Evolutionary conservation across 2,329 filamentous ascomycete species (phyloP), one percentile per base, ranked within the genome.

Genomic region (Cladophialophora exuberans): DNA sequence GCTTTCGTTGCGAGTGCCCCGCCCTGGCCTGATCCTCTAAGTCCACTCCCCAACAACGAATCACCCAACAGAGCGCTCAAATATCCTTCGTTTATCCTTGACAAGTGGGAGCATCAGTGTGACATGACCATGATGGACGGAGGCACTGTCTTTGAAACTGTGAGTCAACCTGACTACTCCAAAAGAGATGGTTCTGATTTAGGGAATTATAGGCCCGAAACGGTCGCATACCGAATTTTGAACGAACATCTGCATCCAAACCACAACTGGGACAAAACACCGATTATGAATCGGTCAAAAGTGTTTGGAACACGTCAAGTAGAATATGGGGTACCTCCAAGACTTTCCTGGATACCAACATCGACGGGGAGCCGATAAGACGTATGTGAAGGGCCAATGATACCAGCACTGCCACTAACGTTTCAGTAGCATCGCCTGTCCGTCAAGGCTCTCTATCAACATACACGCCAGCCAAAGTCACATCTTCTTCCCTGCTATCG

Each of bases 271-370:
- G 67, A 47, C 70, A 78, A 54, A 69, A 70, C 6, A 72, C 73
- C 51, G 69, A 72, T n/a, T 79, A 79, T 64, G 72, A 72, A 15
- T 69, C 68, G 60, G 70, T 70, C 36, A 75, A 73, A 52, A 62
- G 72, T 28, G 72, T 70, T 62, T 72, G 75, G 76, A 71, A 75
- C 35, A 18, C 56, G 25, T 38, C 53, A 68, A 64, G 68, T 68
- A 76, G 72, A 26, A 81, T 84, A 36, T 84, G 82, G 82, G 75
- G 76, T 10, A 79, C 73, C 58, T 54, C 49, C 30, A 70, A 71
- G 69, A 76, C 76, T 13, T 73, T 78, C 56, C 73, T 73, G 20
- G 75, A 74, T 65, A 71, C 71, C 67, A 73, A 72, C 56, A 75
- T 71, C 64, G 80, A 78, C 59, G 66, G 72, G 42, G 69, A 72